Evolutionary conservation across 768 basidiomycete genomes (phyloP), one percentile per base, ranked within the genome.

Genomic region (Leucocoprinus leucothites): DNA sequence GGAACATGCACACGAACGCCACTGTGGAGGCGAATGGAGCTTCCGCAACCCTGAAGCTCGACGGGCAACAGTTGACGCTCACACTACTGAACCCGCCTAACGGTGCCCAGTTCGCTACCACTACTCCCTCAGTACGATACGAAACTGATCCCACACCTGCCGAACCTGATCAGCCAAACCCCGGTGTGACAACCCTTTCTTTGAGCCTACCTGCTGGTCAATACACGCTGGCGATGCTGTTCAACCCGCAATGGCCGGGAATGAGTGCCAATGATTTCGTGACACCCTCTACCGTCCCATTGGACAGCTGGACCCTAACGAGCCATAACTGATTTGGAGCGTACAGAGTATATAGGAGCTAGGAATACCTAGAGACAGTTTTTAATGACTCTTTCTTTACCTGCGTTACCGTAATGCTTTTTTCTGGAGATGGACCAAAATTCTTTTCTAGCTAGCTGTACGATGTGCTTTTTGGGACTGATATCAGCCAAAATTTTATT

Each of bases 1-100:
- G 96, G 96, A 85, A 93, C 45, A 90, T 91, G 79, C 94, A 98
- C 71, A 98, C 96, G 54, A 98, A 98, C 71, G 95, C 96, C 9
- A 92, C 93, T 3, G 64, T 67, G 41, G 67, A 69, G 51, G 51
- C 71, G 51, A 71, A 68, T 51, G 85, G 86, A 28, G 81, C 79
- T 3, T 81, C 85, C 1, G 96, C 94, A 1, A 91, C 86, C 3
- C 74, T 99, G 58, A 73, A 71, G 6, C 81, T 95, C 48, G 89
- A 80, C 42, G 85, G 81, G 26, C 71, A 91, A 68, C 86, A 80
- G 40, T 70, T 92, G 73, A 66, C 73, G 51, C 81, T 93, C 58
- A 66, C 76, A 38, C 81, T 98, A 22, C 65, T 92, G 56, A 85
- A 84, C 61, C 76, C 89, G 1, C 86, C 80, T 3, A 64, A 65